Percentiles rank a stretch among this genome's conserved stretches.
Evolutionary conservation across 2,329 filamentous ascomycete species (phyloP).

Genomic region (Lithohypha guttulata): DNA sequence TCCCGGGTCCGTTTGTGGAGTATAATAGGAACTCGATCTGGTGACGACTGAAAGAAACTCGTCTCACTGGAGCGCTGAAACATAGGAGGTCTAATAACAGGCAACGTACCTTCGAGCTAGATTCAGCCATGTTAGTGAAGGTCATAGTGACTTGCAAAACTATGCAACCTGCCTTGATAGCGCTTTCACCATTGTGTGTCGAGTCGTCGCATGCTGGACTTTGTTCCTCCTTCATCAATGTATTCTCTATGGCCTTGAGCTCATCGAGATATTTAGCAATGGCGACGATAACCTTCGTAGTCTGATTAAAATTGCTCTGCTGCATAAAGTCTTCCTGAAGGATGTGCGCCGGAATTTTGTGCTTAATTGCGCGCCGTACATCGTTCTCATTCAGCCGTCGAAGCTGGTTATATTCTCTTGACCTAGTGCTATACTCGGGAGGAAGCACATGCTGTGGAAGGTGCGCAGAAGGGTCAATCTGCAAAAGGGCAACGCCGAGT

Average conservation of each 20-base stretch:
- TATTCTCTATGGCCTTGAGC: no score
- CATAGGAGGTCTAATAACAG: no score
- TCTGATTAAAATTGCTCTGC: slow-evolving; percentile 3
- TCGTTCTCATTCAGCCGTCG: slow-evolving; percentile 1
- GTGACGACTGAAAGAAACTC: not conserved
- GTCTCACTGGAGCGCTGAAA: not conserved
- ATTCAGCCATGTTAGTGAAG: no score
- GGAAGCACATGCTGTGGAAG: not conserved
- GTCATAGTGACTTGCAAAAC: no score
- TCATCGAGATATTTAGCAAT: slow-evolving; percentile 1
- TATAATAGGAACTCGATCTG: not conserved
- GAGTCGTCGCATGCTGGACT: not conserved
- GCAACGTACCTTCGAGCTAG: no score
- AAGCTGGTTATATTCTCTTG: not conserved
- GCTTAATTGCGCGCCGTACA: not conserved
- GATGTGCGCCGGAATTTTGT: not conserved
- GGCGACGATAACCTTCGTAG: slow-evolving; percentile 2
- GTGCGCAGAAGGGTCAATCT: not conserved
- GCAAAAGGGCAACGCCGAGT: not conserved
- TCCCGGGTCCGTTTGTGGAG: no score
- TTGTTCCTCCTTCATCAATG: not conserved
- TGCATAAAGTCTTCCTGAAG: not conserved
- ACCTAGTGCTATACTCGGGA: not conserved
- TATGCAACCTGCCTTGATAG: no score
- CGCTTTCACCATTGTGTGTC: not conserved